phyloP scores from a whole-genome alignment of 2,329 filamentous ascomycete genomes.

The Sclerotinia nivalis region DNA sequence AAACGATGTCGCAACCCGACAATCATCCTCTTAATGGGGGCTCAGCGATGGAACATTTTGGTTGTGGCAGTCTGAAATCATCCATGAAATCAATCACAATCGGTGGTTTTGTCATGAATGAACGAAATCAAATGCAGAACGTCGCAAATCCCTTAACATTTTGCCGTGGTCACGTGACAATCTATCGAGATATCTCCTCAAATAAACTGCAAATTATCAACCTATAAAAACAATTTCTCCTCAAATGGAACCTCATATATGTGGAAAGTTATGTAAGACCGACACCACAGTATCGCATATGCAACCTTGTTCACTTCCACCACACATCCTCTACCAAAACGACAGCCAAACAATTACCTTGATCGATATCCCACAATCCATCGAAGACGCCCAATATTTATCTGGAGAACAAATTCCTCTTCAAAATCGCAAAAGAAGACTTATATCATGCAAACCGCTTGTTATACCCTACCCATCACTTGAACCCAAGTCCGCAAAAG shows the following conservation, averaged over 20 bases:
- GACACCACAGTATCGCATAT: not conserved
- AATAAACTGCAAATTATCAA: not conserved
- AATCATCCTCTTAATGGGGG: no score
- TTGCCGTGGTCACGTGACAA: no score
- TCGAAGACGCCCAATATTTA: constrained; percentile 61
- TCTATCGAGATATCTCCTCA: no score
- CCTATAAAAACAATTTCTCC: not conserved
- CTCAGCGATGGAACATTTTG: no score
- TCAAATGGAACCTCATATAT: not conserved
- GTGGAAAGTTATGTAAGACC: not conserved
- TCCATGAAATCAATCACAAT: no score
- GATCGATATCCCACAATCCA: constrained; percentile 68
- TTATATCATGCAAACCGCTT: constrained; percentile 46
- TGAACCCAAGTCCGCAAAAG: constrained; percentile 52
- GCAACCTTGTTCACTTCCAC: not conserved
- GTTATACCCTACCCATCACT: constrained; percentile 51
- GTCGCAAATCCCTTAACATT: no score
- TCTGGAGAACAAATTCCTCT: constrained; percentile 27
- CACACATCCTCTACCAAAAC: constrained; percentile 16
- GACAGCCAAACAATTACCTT: not conserved
- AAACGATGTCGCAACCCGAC: no score
- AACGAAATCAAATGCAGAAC: no score
- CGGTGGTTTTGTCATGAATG: no score
- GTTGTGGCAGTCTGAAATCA: no score
- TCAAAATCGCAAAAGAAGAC: constrained; percentile 14